A percentile compares a stretch with the other conserved stretches of the same genome.
Evolutionary conservation across 108 stramenopile genomes (phyloP).

Genomic region (Pelagomonas calceolata): DNA sequence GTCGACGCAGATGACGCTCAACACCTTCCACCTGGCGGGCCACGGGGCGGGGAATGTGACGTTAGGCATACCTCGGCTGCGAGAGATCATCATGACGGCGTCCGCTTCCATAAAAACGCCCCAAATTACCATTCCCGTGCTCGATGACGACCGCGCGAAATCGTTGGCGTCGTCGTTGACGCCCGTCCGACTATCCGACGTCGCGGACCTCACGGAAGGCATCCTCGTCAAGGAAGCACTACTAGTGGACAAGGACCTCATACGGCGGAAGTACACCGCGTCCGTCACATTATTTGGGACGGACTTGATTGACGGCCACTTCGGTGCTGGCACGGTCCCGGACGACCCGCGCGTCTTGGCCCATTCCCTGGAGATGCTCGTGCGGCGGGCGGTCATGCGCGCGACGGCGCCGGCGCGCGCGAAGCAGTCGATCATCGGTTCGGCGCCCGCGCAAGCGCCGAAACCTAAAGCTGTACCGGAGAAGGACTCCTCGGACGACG

Average conservation of each 20-base stretch:
- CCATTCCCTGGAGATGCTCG: constrained; percentile 65
- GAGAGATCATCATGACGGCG: constrained; percentile 99
- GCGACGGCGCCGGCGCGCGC: constrained; percentile 14
- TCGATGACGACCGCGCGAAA: constrained; percentile 44
- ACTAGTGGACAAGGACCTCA: too few species aligned
- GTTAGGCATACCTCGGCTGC: constrained; percentile 92
- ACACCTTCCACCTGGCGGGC: constrained; percentile 99
- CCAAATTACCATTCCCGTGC: constrained; percentile 83
- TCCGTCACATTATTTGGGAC: background rate
- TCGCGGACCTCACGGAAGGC: background rate
- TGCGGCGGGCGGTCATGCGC: constrained; percentile 30
- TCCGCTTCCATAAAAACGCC: constrained; percentile 87
- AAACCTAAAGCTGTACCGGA: constrained; percentile 22
- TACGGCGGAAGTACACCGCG: background rate
- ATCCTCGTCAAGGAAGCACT: background rate
- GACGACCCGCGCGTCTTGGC: constrained; percentile 33
- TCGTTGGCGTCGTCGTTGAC: too few species aligned
- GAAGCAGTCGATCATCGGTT: constrained; percentile 42
- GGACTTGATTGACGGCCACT: background rate
- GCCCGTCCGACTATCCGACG: too few species aligned
- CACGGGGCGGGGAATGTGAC: constrained; percentile 98
- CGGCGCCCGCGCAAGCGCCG: background rate
- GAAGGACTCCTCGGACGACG: constrained; percentile 28
- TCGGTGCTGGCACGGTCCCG: background rate
- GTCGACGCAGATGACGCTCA: constrained; percentile 99